Evolutionary conservation across 2,329 filamentous ascomycete species (phyloP), one percentile per base, ranked within the genome.

Genomic region (Trichoderma sp.): DNA sequence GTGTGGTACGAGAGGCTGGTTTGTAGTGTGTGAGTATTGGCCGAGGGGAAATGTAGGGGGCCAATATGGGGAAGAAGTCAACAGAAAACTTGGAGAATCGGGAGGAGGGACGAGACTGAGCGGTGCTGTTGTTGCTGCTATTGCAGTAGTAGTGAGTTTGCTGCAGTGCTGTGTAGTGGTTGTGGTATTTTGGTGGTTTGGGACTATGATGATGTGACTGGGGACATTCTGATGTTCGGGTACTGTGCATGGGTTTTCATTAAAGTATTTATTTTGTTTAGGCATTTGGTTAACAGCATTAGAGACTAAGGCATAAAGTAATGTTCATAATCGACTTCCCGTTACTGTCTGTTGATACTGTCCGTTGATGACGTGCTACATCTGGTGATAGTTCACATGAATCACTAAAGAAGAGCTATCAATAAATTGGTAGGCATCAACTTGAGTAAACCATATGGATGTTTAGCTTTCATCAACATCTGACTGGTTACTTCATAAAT

Each of bases 21-120:
- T 88, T 79, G 82, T 93, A 0, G 89, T 89, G 28, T 93, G 91
- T 75, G 90, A 93, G 81, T 93, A 93, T 80, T 90, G 84, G 83
- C 91, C 91, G 1, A 79, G 84, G 1, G 91, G 91, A 0, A 93
- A 93, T 76, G 82, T 93, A 0, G 77, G 85, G 2, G 88, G 86
- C 0, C 78, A 83, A 74, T 89, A 87, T 72, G 81, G 78, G 43
- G 81, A 84, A 0, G 75, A 82, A 71, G 81, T 82, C 14, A 32
- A 69, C 12, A 63, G 64, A 24, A 60, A 28, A 28, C 30, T 71
- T 9, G 43, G 43, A 43, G 70, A 14, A 30, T 2, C 2, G 5
- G 51, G 39, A 32, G 57, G 39, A 28, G 57, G 39, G 5, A 53
- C 36, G 30, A 53, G 21, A 30, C 34, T 70, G 34, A 47, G 57